Evolutionary conservation across 306 rosid genomes (phyloP).

Genomic region (Styphnolobium japonicum): DNA sequence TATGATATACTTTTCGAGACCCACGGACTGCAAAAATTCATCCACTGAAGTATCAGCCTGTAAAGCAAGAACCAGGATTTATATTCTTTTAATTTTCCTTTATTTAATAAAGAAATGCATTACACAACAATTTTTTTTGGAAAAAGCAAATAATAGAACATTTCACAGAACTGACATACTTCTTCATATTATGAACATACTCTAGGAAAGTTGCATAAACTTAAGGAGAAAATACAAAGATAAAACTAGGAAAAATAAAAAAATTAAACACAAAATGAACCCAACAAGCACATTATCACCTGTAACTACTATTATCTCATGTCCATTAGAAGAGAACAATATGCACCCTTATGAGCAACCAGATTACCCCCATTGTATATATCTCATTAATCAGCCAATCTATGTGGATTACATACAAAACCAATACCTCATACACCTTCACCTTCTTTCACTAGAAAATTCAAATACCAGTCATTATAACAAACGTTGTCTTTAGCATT

Average conservation of each 20-base stretch:
- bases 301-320: background rate
- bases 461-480: background rate
- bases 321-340: background rate
- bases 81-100: background rate
- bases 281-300: background rate
- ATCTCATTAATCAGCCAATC: background rate
- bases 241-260: background rate
- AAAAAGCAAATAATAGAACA: background rate
- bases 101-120: conserved; percentile 4
- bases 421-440: background rate
- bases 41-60: conserved; percentile 77
- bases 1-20: conserved; percentile 90
- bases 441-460: background rate
- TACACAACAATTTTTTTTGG: background rate
- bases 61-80: conserved; percentile 31
- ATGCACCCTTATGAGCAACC: background rate
- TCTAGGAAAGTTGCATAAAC: background rate
- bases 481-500: background rate
- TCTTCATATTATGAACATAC: background rate
- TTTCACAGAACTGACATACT: background rate
- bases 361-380: background rate
- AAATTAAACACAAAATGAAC: conserved; percentile 7
- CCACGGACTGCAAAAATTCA: conserved; percentile 82
- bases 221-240: background rate
- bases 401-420: background rate